Conservation (phyloP, 2,329 filamentous ascomycete species). For the Cladophialophora psammophila region DNA sequence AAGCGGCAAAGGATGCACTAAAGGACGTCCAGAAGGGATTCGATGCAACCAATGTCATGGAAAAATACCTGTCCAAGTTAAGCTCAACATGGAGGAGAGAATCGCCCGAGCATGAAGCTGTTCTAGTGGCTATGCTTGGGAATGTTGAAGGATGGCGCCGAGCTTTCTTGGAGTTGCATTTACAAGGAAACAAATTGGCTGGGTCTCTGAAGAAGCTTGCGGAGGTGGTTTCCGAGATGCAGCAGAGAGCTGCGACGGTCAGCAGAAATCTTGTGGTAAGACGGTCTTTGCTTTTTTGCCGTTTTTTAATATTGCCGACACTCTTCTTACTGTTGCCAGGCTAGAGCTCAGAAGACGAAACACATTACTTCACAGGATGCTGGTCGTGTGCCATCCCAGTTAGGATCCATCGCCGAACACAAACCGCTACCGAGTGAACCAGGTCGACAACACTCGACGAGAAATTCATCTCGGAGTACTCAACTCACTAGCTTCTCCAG, state of each 20-base stretch:
- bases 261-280: slow-evolving; percentile 61
- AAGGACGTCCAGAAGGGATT: slow-evolving; percentile 81
- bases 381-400: slow-evolving; percentile 21
- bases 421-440: slow-evolving; percentile 35
- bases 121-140: slow-evolving; percentile 88
- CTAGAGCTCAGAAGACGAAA: slow-evolving; percentile 24
- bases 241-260: slow-evolving; percentile 81
- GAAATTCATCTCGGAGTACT: slow-evolving; percentile 34
- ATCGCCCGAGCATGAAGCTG: slow-evolving; percentile 69
- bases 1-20: slow-evolving; percentile 76
- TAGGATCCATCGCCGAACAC: slow-evolving; percentile 18
- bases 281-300: not conserved
- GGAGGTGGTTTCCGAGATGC: slow-evolving; percentile 83
- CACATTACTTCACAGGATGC: slow-evolving; percentile 28
- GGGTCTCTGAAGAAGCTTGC: slow-evolving; percentile 74
- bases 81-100: slow-evolving; percentile 66
- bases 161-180: slow-evolving; percentile 77
- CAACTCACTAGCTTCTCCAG: slow-evolving; percentile 26
- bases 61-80: slow-evolving; percentile 74
- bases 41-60: slow-evolving; percentile 77
- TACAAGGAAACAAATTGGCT: slow-evolving; percentile 74
- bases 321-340: slow-evolving; percentile 26
- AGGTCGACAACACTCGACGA: slow-evolving; percentile 20
- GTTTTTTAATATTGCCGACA: not conserved
- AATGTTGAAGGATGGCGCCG: slow-evolving; percentile 91